Base-by-base conservation (phyloP, 768 basidiomycete genomes). In the Stropharia rugosoannulata region DNA sequence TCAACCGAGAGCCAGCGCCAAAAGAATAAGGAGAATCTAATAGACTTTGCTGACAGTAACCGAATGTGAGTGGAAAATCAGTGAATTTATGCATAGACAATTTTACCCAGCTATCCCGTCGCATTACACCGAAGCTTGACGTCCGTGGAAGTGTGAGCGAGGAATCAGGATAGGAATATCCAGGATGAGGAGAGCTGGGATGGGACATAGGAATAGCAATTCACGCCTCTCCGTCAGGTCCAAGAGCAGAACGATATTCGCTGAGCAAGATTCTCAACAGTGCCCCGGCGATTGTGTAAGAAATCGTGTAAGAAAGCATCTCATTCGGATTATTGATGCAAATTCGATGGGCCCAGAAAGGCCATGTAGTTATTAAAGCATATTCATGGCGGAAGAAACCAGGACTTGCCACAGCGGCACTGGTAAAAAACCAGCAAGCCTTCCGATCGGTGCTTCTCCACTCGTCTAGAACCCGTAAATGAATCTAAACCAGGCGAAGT, bases 11-110 rank as follows among this genome's bases (percentile, higher is more conserved):
- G 37, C 69, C 73, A 51, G 69, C 69, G 42, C 71, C 74, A 32
- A 67, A 61, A 44, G 81, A 76, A 60, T 83, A 83, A 4, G 75
- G 76, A 10, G 75, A 75, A 48, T 77, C 76, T 18, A 73, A 71
- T 49, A 73, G 67, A 44, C 66, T 68, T 67, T 69, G 66, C 68
- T 70, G 25, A 51, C 42, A 43, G 25, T 16, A 19, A 12, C 13
- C 18, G 18, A 16, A 15, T 22, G 48, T n/a, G 13, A 29, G 6
- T 41, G 54, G 29, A 32, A 32, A 32, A 7, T 32, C 5, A 8
- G 6, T 38, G 32, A 25, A 48, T 36, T 36, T 29, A 35, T 35
- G 37, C 41, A 22, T 19, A 7, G 16, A 51, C 16, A 27, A 27
- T 25, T 62, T 32, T 47, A 75, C 76, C 74, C 75, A 77, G 62